Conservation (phyloP, 2,329 filamentous ascomycete genomes). For the Fusarium albosuccineum region DNA sequence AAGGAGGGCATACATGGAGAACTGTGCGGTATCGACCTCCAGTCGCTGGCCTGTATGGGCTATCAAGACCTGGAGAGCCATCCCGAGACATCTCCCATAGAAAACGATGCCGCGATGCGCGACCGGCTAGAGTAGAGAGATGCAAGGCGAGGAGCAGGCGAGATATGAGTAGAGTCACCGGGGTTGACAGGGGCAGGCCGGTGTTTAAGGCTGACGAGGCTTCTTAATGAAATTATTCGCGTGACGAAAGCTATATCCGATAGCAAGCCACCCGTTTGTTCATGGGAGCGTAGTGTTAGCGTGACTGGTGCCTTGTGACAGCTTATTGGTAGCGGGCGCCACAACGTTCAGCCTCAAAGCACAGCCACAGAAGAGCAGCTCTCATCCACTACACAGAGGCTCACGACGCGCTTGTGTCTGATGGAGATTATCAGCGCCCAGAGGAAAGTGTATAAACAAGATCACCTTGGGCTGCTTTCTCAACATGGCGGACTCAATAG, state of each 20-base stretch:
- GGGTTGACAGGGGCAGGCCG: slow-evolving; percentile 23
- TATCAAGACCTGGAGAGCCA: slow-evolving; percentile 91
- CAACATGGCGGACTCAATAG: slow-evolving; percentile 47
- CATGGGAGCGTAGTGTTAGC: slow-evolving; percentile 46
- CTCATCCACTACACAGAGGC: slow-evolving; percentile 8
- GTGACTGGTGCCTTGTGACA: slow-evolving; percentile 52
- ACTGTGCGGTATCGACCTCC: slow-evolving; percentile 79
- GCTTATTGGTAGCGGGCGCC: slow-evolving; percentile 37
- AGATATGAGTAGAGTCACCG: slow-evolving; percentile 30
- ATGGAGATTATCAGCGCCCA: slow-evolving; percentile 3
- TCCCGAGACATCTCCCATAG: slow-evolving; percentile 69
- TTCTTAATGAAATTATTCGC: slow-evolving; percentile 36
- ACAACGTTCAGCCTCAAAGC: slow-evolving; percentile 31
- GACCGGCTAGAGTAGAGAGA: slow-evolving; percentile 27
- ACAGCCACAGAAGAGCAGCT: slow-evolving; percentile 28
- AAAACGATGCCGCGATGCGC: slow-evolving; percentile 47
- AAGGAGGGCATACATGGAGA: slow-evolving; percentile 71
- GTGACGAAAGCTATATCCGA: slow-evolving; percentile 42
- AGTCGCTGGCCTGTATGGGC: slow-evolving; percentile 93
- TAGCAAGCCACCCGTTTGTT: slow-evolving; percentile 25
- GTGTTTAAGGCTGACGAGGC: slow-evolving; percentile 27
- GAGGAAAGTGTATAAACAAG: not conserved
- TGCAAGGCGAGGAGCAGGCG: slow-evolving; percentile 22
- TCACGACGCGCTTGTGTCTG: slow-evolving; percentile 20
- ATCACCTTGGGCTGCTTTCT: not conserved